Evolutionary conservation across 805 yeast species (phyloP).

Genomic region (Grigorovia transvaalensis): DNA sequence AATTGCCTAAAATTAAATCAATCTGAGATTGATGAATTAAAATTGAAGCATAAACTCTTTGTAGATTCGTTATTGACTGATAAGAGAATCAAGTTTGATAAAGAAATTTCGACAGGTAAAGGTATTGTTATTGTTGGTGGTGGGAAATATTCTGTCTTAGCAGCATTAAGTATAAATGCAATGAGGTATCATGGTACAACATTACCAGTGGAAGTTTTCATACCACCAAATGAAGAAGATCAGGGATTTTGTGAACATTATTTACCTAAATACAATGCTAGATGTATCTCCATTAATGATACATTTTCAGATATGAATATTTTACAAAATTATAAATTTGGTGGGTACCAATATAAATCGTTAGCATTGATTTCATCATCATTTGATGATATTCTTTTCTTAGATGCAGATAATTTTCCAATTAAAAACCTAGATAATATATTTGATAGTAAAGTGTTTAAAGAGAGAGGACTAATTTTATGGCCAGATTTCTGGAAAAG

Average conservation of each 20-base stretch:
- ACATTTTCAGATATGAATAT: constrained; percentile 40
- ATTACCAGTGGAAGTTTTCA: constrained; percentile 66
- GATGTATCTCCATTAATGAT: constrained; percentile 57
- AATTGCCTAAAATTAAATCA: constrained; percentile 18
- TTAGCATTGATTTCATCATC: constrained; percentile 62
- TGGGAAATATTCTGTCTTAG: constrained; percentile 63
- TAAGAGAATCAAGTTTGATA: constrained; percentile 5
- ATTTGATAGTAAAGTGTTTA: constrained; percentile 49
- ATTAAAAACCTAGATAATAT: constrained; percentile 51
- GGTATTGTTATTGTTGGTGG: constrained; percentile 63
- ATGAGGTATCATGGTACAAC: constrained; percentile 47
- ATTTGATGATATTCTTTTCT: constrained; percentile 57
- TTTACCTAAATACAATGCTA: constrained; percentile 43
- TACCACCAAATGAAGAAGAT: constrained; percentile 58
- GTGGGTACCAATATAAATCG: constrained; percentile 36
- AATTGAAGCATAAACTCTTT: not conserved
- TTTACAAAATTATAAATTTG: constrained; percentile 36
- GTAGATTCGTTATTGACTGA: not conserved
- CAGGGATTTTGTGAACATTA: constrained; percentile 48
- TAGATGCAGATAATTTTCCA: constrained; percentile 74
- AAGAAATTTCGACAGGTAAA: constrained; percentile 25
- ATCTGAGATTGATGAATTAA: constrained; percentile 9
- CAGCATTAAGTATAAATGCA: constrained; percentile 52
- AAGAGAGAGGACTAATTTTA: constrained; percentile 39
- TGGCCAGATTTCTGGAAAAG: constrained; percentile 93